Percentiles rank a stretch among this genome's conserved stretches.
These are phyloP conservation scores for Tricholoma matsutake DNA, from an alignment of 768 basidiomycete species.

Conservation along the genomic window DNA sequence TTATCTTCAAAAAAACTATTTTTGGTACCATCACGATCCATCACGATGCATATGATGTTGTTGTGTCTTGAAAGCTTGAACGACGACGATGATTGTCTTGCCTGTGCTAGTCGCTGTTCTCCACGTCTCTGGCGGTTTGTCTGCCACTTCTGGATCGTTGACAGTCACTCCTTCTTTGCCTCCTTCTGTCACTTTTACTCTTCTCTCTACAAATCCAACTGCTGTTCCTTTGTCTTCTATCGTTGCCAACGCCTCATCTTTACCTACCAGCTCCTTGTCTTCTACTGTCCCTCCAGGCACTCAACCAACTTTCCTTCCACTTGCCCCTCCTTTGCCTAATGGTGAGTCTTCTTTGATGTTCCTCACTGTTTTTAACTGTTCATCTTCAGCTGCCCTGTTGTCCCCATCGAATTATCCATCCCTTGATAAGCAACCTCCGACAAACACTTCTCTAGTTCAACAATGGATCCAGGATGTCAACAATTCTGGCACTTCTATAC, in stretches of 20 bases:
- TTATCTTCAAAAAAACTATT: too few species aligned
- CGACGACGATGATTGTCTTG: too few species aligned
- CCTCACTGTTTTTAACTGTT: not conserved
- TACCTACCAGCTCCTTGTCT: constrained; percentile 42
- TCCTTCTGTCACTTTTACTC: constrained; percentile 40
- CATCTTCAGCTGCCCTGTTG: constrained; percentile 38
- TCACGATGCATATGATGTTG: too few species aligned
- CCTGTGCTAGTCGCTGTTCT: too few species aligned
- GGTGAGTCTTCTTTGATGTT: constrained; percentile 29
- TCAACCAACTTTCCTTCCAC: constrained; percentile 45
- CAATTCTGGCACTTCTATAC: constrained; percentile 55
- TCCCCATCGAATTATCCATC: constrained; percentile 59
- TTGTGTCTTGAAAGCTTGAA: too few species aligned
- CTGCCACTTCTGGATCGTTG: too few species aligned
- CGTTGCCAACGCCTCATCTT: constrained; percentile 38
- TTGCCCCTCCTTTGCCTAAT: constrained; percentile 60
- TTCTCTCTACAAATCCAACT: constrained; percentile 54
- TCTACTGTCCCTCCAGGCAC: constrained; percentile 49
- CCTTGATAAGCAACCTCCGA: constrained; percentile 59
- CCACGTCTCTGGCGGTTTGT: too few species aligned
- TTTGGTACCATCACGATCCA: too few species aligned
- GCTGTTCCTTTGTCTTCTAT: constrained; percentile 56
- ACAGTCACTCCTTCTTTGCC: not conserved
- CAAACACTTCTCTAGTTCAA: constrained; percentile 58
- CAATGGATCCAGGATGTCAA: constrained; percentile 68